Percentiles rank a stretch among this genome's conserved stretches.
These are phyloP conservation scores for Parasitella parasitica DNA, from an alignment of 371 early-diverging fungal genomes.

Conservation along the genomic window DNA sequence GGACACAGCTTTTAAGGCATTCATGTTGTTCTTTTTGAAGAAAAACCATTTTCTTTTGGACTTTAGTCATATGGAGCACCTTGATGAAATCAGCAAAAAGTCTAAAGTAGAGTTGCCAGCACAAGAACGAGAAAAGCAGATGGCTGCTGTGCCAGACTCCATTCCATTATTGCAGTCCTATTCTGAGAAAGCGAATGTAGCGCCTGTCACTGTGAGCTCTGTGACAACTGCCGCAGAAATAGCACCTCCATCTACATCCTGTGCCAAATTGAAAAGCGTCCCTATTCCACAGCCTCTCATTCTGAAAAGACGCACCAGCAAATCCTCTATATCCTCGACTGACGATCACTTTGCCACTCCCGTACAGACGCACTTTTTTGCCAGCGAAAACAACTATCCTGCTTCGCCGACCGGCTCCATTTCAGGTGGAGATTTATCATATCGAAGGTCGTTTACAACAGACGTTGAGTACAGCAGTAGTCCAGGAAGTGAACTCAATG, in stretches of 20 bases:
- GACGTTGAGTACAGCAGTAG: conserved; percentile 25
- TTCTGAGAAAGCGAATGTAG: conserved; percentile 12
- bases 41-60: not conserved
- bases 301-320: conserved; percentile 37
- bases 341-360: conserved; percentile 22
- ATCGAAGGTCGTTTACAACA: conserved; percentile 19
- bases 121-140: not conserved
- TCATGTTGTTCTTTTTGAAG: too few species aligned
- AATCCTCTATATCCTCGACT: conserved; percentile 31
- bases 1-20: too few species aligned
- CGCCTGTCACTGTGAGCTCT: conserved; percentile 18
- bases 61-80: not conserved
- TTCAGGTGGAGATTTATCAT: conserved; percentile 12
- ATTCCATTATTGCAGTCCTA: conserved; percentile 4
- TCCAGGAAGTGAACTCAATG: conserved; percentile 24
- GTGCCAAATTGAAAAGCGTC: conserved; percentile 31
- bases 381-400: not conserved
- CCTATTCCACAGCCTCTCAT: conserved; percentile 47
- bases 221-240: conserved; percentile 26
- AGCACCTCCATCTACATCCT: conserved; percentile 10
- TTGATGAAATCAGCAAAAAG: not conserved
- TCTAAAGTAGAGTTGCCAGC: not conserved
- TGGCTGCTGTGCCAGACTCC: not conserved
- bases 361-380: not conserved
- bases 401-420: conserved; percentile 21